Evolutionary conservation across 2,329 filamentous ascomycete genomes (phyloP).

Genomic region (Fusarium solani-melongenae): DNA sequence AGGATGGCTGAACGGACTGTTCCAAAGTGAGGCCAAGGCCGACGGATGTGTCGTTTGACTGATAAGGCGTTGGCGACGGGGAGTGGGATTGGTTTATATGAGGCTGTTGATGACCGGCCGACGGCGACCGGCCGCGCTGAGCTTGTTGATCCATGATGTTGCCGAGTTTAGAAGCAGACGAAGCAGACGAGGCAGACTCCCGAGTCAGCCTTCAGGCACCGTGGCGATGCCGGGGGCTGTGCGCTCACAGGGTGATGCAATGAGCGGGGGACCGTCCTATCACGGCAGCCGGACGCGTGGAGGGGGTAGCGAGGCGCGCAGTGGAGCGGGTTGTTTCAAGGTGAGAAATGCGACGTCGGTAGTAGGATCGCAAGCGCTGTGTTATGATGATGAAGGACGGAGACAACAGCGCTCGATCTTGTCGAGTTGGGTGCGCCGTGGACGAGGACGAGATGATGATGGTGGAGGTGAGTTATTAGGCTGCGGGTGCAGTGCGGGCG

Average conservation of each 20-base stretch:
- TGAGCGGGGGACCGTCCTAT: constrained; percentile 45
- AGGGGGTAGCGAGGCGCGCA: constrained; percentile 40
- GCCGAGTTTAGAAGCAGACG: constrained; percentile 48
- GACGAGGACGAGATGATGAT: constrained; percentile 19
- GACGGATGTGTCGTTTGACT: constrained; percentile 58
- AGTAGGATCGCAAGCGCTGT: constrained; percentile 22
- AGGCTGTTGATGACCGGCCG: constrained; percentile 65
- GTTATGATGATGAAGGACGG: background rate
- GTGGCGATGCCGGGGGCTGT: constrained; percentile 57
- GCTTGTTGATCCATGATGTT: constrained; percentile 56
- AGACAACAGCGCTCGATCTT: background rate
- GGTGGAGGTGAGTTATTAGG: constrained; percentile 31
- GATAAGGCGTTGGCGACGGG: constrained; percentile 68
- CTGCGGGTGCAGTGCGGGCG: constrained; percentile 27
- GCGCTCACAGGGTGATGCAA: constrained; percentile 49
- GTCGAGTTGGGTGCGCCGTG: constrained; percentile 8
- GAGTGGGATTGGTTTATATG: constrained; percentile 78
- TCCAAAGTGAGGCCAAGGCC: constrained; percentile 70
- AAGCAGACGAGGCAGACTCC: constrained; percentile 55
- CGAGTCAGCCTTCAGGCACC: constrained; percentile 58
- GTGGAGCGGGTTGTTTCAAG: constrained; percentile 27
- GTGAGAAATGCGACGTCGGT: constrained; percentile 34
- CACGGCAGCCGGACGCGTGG: constrained; percentile 44
- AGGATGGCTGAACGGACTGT: constrained; percentile 55
- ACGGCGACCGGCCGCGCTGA: constrained; percentile 69